Base-by-base conservation (phyloP, 257 asterid species). In the Craterostigma plantagineum region DNA sequence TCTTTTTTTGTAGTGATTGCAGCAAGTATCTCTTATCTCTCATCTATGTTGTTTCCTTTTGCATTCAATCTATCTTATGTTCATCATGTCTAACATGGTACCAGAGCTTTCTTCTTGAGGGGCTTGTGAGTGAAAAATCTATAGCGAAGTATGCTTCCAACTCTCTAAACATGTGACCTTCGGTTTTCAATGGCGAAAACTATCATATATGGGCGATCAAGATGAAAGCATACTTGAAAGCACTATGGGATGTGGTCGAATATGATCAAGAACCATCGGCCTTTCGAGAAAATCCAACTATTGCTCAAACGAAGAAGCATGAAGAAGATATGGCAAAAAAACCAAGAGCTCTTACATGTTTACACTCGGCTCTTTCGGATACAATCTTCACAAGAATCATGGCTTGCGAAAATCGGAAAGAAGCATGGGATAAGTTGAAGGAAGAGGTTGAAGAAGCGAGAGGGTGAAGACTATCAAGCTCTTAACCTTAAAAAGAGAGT, bases 361-460 rank as follows among this genome's bases (percentile, higher is more conserved):
- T 35, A 35, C 40, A 35, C 13, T 35, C 40, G 13, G 40, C 40
- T n/a, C 13, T 35, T 10, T 10, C 40, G 3, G 40, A 35, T 3
- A 35, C 11, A 10, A 35, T 35, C 40, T 35, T 35, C 9, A 35
- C 40, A 35, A 35, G 40, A n/a, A 35, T 35, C 13, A 35, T 35
- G 40, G 4, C 40, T 9, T 35, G 40, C 7, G 40, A n/a, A n/a
- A 35, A 10, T 9, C 9, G 5, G 13, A 35, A 35, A n/a, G 40
- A 35, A n/a, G 40, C 40, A 35, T 35, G 40, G 40, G 40, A 35
- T n/a, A 35, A 35, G 13, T 35, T 35, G 40, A 35, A 35, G 40
- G 40, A 35, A 9, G 40, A 35, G 40, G 3, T 35, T 35, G 40
- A 35, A 23, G 40, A 9, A 9, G 40, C 7, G 40, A 35, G 13